phyloP scores from a whole-genome alignment of 2,329 filamentous ascomycete genomes.

The Myriosclerotinia duriaeana region DNA sequence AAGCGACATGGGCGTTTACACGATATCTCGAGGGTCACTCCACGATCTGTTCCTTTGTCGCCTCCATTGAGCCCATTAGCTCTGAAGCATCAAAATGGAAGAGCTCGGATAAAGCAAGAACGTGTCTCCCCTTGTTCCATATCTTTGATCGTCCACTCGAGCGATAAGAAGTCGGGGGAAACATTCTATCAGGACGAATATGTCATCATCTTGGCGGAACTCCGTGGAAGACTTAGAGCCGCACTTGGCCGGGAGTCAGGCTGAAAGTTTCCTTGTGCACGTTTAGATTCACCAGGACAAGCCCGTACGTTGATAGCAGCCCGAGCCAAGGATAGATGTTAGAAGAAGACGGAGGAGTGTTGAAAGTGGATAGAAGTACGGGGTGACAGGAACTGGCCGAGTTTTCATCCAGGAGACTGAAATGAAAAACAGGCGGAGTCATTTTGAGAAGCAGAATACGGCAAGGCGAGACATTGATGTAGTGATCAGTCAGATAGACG shows the following conservation, averaged over 20 bases:
- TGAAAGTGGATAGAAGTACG: background rate
- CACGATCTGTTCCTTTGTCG: conserved; percentile 22
- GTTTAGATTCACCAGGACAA: background rate
- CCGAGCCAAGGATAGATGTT: conserved; percentile 1
- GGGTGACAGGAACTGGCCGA: background rate
- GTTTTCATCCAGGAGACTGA: background rate
- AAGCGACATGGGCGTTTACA: conserved; percentile 10
- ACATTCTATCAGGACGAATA: conserved; percentile 23
- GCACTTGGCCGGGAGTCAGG: conserved; percentile 19
- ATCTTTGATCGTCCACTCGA: conserved; percentile 22
- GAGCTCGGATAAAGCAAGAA: conserved; percentile 3
- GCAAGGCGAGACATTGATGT: background rate
- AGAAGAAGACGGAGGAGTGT: background rate
- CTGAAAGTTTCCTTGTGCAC: background rate
- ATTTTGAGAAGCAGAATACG: background rate
- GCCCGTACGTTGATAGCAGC: background rate
- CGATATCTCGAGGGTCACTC: conserved; percentile 2
- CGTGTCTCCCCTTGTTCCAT: background rate
- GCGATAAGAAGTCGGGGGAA: background rate
- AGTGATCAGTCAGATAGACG: conserved; percentile 5
- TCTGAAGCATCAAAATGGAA: background rate
- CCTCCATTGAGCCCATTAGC: conserved; percentile 15
- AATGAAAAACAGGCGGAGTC: background rate
- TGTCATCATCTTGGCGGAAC: conserved; percentile 16
- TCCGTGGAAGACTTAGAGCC: conserved; percentile 17